A percentile compares a stretch with the other conserved stretches of the same genome.
These are phyloP conservation scores for Fusarium caatingaense DNA, from an alignment of 2,329 filamentous ascomycete genomes.

Conservation along the genomic window DNA sequence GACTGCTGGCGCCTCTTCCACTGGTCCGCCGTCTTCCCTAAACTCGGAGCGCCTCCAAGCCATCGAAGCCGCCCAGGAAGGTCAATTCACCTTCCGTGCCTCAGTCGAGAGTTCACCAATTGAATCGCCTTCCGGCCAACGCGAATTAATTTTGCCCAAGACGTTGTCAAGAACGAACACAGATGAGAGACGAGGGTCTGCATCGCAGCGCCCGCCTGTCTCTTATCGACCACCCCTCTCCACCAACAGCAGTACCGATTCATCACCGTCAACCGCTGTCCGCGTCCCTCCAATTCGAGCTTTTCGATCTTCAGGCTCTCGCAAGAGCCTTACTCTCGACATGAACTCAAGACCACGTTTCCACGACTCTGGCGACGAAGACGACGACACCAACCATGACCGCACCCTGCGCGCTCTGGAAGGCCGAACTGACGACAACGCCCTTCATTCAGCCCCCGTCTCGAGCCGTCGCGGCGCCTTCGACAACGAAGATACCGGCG, in stretches of 20 bases:
- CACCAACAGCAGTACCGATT: slow-evolving; percentile 47
- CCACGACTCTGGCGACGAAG: slow-evolving; percentile 59
- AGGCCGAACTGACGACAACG: slow-evolving; percentile 50
- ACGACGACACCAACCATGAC: slow-evolving; percentile 60
- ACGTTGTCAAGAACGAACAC: slow-evolving; percentile 53
- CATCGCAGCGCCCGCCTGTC: slow-evolving; percentile 58
- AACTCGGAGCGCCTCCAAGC: slow-evolving; percentile 51
- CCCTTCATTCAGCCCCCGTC: slow-evolving; percentile 55
- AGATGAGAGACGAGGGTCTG: slow-evolving; percentile 61
- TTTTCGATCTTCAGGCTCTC: slow-evolving; percentile 67
- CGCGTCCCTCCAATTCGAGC: slow-evolving; percentile 66
- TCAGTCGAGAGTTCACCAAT: slow-evolving; percentile 39
- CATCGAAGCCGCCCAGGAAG: slow-evolving; percentile 45
- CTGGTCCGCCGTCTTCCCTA: slow-evolving; percentile 48
- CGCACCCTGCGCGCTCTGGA: slow-evolving; percentile 64
- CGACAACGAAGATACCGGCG: slow-evolving; percentile 65
- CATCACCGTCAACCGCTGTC: slow-evolving; percentile 49
- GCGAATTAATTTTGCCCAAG: slow-evolving; percentile 61
- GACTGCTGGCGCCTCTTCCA: slow-evolving; percentile 49
- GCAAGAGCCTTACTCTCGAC: slow-evolving; percentile 65
- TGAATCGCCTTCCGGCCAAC: slow-evolving; percentile 54
- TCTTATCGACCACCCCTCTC: slow-evolving; percentile 60
- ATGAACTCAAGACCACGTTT: slow-evolving; percentile 61
- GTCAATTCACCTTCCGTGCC: slow-evolving; percentile 32
- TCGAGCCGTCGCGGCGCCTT: slow-evolving; percentile 51